These are phyloP conservation scores for Copromyces sp. DNA, from an alignment of 495 filamentous ascomycete genomes.

Conservation along the genomic window DNA sequence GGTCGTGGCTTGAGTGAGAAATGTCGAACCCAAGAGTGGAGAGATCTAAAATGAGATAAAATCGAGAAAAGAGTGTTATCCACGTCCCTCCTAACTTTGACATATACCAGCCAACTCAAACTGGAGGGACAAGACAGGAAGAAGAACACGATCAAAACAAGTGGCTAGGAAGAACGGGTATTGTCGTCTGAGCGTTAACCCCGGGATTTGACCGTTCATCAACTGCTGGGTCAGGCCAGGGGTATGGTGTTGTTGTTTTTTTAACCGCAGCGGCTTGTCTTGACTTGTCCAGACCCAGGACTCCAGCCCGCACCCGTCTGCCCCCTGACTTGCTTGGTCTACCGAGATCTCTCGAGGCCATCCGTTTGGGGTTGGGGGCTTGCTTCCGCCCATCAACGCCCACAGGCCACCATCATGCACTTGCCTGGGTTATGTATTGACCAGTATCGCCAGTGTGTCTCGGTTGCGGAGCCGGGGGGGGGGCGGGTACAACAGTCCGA, in stretches of 20 bases:
- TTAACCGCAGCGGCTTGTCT: background rate
- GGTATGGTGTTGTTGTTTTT: background rate
- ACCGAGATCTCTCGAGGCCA: background rate
- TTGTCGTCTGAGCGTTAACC: background rate
- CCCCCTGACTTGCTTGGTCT: background rate
- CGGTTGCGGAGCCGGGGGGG: background rate
- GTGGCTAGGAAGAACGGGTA: background rate
- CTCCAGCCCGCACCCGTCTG: background rate
- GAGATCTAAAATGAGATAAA: background rate
- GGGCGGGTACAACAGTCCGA: background rate
- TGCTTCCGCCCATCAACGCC: background rate
- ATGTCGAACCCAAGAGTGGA: background rate
- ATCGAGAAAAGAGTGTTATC: background rate
- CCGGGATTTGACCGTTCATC: background rate
- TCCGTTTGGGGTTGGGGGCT: background rate
- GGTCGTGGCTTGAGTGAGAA: background rate
- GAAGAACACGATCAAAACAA: background rate
- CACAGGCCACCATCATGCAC: background rate
- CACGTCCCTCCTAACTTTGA: background rate
- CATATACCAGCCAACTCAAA: background rate
- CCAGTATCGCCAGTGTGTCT: background rate
- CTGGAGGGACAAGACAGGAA: background rate
- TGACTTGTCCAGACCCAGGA: background rate
- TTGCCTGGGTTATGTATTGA: background rate
- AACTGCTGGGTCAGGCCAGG: background rate